Evolutionary conservation across 78 protist species (phyloP).

Genomic region (Speleostelium caveatum): DNA sequence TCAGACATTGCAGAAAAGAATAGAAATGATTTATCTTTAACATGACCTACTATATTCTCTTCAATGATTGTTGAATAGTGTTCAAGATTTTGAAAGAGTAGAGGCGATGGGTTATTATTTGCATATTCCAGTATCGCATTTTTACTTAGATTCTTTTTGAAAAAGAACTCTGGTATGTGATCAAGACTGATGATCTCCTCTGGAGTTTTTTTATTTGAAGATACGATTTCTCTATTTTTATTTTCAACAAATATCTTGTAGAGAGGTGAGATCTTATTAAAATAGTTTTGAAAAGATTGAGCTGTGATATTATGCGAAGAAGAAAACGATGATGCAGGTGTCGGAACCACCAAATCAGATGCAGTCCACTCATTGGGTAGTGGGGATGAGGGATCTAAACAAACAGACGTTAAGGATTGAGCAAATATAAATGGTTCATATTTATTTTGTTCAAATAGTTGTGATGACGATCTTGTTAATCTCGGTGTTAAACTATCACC

Average conservation of each 20-base stretch:
- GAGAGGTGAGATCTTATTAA: slow-evolving; percentile 5
- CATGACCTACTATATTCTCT: slow-evolving; percentile 70
- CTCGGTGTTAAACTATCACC: background rate
- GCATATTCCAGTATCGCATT: slow-evolving; percentile 51
- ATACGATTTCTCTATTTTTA: slow-evolving; percentile 30
- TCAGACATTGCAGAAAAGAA: slow-evolving; percentile 70
- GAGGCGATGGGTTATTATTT: slow-evolving; percentile 56
- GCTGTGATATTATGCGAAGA: background rate
- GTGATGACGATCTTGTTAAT: slow-evolving; percentile 29
- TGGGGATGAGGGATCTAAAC: slow-evolving; percentile 62
- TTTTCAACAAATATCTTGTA: slow-evolving; percentile 41
- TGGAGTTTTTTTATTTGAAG: slow-evolving; percentile 56
- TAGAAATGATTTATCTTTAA: slow-evolving; percentile 36
- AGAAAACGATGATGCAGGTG: background rate
- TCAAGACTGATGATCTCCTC: slow-evolving; percentile 61
- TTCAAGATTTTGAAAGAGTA: slow-evolving; percentile 66
- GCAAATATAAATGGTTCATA: slow-evolving; percentile 69
- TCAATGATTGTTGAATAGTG: slow-evolving; percentile 62
- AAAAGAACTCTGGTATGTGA: slow-evolving; percentile 72
- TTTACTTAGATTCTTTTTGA: slow-evolving; percentile 18
- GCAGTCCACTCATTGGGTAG: slow-evolving; percentile 54
- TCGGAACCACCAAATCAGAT: slow-evolving; percentile 28
- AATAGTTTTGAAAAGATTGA: slow-evolving; percentile 8
- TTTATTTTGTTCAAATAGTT: slow-evolving; percentile 45
- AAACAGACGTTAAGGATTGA: slow-evolving; percentile 57